Percentiles rank a stretch among this genome's conserved stretches.
These are phyloP conservation scores for Citrus unshiu DNA, from an alignment of 345 rosid species.

Conservation along the genomic window DNA sequence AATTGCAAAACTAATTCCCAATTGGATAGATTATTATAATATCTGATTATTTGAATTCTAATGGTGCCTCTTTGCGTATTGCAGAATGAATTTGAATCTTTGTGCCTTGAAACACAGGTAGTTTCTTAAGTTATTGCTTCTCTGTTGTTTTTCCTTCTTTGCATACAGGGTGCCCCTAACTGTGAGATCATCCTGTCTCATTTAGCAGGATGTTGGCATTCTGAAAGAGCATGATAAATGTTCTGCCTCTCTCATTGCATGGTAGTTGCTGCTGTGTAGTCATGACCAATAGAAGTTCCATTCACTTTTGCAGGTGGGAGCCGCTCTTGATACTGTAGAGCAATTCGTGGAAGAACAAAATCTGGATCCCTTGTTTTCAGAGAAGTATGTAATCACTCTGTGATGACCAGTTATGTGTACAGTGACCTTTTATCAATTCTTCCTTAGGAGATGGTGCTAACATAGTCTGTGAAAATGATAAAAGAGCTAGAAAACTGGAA, in stretches of 20 bases:
- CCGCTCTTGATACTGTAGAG: constrained; percentile 61
- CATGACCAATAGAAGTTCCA: background rate
- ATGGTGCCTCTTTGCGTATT: constrained; percentile 20
- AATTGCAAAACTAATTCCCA: background rate
- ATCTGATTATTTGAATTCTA: background rate
- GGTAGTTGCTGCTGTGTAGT: background rate
- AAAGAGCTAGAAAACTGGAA: background rate
- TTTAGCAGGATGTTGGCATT: background rate
- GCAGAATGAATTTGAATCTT: constrained; percentile 63
- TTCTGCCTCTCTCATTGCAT: background rate
- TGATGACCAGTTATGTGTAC: background rate
- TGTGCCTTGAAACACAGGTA: constrained; percentile 62
- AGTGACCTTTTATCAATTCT: background rate
- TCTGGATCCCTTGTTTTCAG: constrained; percentile 59
- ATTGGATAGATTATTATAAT: background rate
- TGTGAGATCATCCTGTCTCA: background rate
- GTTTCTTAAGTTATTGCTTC: background rate
- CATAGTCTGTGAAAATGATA: background rate
- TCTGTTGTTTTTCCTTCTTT: background rate
- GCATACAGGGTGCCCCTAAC: background rate
- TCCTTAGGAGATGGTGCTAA: background rate
- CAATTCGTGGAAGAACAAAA: constrained; percentile 70
- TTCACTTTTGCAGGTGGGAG: constrained; percentile 48
- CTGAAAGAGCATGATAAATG: background rate
- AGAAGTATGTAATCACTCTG: constrained; percentile 46